Percentiles rank a stretch among this genome's conserved stretches.
Evolutionary conservation across 2,329 filamentous ascomycete genomes (phyloP).

Genomic region (Talaromyces islandicus): DNA sequence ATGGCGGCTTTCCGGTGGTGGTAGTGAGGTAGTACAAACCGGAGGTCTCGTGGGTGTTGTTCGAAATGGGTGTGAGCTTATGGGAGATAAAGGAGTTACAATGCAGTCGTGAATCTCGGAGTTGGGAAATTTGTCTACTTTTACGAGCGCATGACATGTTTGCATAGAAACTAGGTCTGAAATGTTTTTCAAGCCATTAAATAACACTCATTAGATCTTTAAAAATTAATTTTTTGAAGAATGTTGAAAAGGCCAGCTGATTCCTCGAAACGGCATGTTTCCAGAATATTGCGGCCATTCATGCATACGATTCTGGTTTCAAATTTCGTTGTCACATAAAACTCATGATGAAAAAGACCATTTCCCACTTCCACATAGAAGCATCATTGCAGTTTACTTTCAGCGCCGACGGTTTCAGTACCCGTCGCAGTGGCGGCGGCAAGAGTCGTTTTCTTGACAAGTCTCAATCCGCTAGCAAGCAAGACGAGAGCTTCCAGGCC

Average conservation of each 20-base stretch:
- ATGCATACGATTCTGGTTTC: neutral
- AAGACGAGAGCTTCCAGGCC: constrained; percentile 50
- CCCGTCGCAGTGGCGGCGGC: neutral
- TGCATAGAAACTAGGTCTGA: neutral
- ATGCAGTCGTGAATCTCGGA: constrained; percentile 8
- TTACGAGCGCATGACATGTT: neutral
- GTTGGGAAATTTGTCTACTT: neutral
- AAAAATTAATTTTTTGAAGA: neutral
- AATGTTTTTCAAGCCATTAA: neutral
- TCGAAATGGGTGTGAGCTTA: constrained; percentile 75
- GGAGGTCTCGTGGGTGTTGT: constrained; percentile 88
- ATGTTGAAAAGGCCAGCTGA: neutral
- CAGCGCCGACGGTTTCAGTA: neutral
- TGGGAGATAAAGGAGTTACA: constrained; percentile 35
- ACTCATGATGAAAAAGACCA: neutral
- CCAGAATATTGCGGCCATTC: neutral
- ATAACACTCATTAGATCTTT: neutral
- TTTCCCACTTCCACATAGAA: neutral
- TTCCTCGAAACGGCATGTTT: neutral
- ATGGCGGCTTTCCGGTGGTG: constrained; percentile 81
- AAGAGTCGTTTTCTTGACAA: constrained; percentile 48
- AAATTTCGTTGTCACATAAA: neutral
- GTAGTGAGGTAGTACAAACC: constrained; percentile 82
- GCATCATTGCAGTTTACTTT: neutral
- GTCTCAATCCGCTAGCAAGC: constrained; percentile 51